Evolutionary conservation across 2,329 filamentous ascomycete species (phyloP).

Genomic region (Didymosphaeria variabile): DNA sequence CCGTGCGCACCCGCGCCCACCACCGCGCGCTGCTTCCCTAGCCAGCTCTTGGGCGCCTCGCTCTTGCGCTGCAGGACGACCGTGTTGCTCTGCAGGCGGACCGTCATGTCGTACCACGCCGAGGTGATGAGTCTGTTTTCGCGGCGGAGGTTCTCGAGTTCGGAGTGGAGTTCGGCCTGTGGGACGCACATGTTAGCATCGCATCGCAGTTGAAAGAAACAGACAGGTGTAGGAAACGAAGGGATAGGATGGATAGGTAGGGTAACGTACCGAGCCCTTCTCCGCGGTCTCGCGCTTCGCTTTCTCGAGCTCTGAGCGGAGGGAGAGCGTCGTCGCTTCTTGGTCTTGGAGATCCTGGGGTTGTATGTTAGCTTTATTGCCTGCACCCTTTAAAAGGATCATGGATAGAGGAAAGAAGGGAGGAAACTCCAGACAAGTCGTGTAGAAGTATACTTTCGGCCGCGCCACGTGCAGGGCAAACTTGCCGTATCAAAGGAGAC

Average conservation of each 20-base stretch:
- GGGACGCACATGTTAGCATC: conserved; percentile 7
- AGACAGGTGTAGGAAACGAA: too few relatives aligned
- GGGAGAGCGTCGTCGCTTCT: conserved; percentile 28
- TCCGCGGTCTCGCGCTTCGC: conserved; percentile 45
- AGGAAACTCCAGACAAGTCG: conserved; percentile 7
- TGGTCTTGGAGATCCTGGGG: conserved; percentile 47
- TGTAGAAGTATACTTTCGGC: conserved; percentile 36
- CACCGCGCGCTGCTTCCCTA: conserved; percentile 77
- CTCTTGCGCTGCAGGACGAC: conserved; percentile 78
- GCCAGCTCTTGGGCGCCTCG: conserved; percentile 81
- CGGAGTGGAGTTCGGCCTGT: conserved; percentile 47
- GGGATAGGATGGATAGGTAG: background rate
- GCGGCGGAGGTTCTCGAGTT: conserved; percentile 75
- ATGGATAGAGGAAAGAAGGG: conserved; percentile 16
- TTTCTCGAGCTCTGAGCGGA: conserved; percentile 44
- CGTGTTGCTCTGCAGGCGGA: conserved; percentile 82
- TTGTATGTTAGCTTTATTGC: background rate
- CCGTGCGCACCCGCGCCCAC: conserved; percentile 40
- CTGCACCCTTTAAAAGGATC: background rate
- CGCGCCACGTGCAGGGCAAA: conserved; percentile 40
- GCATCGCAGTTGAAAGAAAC: background rate
- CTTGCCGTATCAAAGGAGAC: conserved; percentile 33
- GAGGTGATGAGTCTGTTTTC: conserved; percentile 81
- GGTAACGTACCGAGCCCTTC: conserved; percentile 46
- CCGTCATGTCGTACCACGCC: conserved; percentile 87